phyloP scores from a whole-genome alignment of 805 yeast species.

The Blastobotrys americana region DNA sequence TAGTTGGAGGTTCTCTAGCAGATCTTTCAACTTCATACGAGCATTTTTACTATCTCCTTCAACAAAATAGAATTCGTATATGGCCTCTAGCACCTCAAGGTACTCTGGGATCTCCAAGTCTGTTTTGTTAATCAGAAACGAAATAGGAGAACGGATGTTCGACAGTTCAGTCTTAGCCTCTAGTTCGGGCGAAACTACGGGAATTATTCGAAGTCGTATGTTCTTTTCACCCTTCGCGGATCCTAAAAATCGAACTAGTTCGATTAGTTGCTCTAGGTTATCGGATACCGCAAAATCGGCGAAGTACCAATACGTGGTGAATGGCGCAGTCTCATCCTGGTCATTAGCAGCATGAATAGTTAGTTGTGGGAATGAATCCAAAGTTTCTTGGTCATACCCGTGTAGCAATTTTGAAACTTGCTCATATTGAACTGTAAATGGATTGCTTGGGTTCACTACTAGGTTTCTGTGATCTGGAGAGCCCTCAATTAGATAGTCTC shows the following conservation, averaged over 20 bases:
- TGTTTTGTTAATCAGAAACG: too few relatives aligned
- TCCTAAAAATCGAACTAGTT: conserved; percentile 27
- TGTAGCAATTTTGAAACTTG: conserved; percentile 10
- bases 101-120: too few relatives aligned
- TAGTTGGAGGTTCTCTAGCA: not conserved
- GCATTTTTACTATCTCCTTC: not conserved
- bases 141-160: too few relatives aligned
- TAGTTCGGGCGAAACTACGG: too few relatives aligned
- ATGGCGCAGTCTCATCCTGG: conserved; percentile 13
- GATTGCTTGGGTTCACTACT: conserved; percentile 44
- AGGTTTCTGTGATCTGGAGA: conserved; percentile 42
- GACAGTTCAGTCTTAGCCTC: too few relatives aligned
- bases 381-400: not conserved
- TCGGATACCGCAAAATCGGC: conserved; percentile 45
- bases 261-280: conserved; percentile 40
- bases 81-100: not conserved
- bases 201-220: conserved; percentile 9
- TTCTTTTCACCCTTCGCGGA: conserved; percentile 1
- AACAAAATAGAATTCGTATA: conserved; percentile 1
- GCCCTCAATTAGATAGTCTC: conserved; percentile 37
- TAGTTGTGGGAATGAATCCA: not conserved
- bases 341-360: conserved; percentile 8
- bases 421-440: conserved; percentile 29
- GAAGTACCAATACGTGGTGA: conserved; percentile 42
- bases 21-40: not conserved